phyloP scores from a whole-genome alignment of 352 stramenopile genomes.

The Phytopythium cucurbitacearum region DNA sequence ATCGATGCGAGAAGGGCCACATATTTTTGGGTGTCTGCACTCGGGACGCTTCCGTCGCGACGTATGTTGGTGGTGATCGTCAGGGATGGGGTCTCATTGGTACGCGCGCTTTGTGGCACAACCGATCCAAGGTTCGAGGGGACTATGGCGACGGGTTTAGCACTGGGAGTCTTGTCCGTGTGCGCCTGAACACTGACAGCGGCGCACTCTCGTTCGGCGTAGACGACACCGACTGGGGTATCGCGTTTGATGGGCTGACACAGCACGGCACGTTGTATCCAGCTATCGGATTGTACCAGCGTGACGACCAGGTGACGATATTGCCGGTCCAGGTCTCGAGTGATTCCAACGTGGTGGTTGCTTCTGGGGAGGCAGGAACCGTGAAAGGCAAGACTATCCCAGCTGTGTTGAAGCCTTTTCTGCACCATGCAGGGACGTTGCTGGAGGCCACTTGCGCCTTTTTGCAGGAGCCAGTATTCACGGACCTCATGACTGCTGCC shows the following conservation, averaged over 20 bases:
- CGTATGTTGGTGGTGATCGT: slow-evolving; percentile 85
- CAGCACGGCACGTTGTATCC: slow-evolving; percentile 87
- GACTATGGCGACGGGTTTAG: slow-evolving; percentile 89
- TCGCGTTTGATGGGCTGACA: slow-evolving; percentile 85
- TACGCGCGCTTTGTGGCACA: slow-evolving; percentile 86
- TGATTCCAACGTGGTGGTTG: slow-evolving; percentile 20
- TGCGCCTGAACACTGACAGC: slow-evolving; percentile 84
- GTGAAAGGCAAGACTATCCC: slow-evolving; percentile 44
- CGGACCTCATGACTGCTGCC: slow-evolving; percentile 14
- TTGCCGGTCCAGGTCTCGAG: slow-evolving; percentile 51
- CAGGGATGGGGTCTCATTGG: slow-evolving; percentile 88
- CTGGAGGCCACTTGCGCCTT: slow-evolving; percentile 54
- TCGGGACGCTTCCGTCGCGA: slow-evolving; percentile 80
- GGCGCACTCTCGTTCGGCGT: slow-evolving; percentile 85
- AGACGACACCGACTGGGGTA: slow-evolving; percentile 85
- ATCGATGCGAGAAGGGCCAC: slow-evolving; percentile 87
- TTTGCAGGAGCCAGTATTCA: slow-evolving; percentile 27
- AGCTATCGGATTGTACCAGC: slow-evolving; percentile 85
- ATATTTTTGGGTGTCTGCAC: slow-evolving; percentile 89
- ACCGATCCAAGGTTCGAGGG: slow-evolving; percentile 84
- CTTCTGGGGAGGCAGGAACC: slow-evolving; percentile 19
- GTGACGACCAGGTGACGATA: slow-evolving; percentile 87
- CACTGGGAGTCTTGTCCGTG: slow-evolving; percentile 76
- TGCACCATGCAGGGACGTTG: slow-evolving; percentile 60
- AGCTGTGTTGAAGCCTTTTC: slow-evolving; percentile 70